Evolutionary conservation across 805 yeast genomes (phyloP).

Genomic region (Metschnikowia borealis): DNA sequence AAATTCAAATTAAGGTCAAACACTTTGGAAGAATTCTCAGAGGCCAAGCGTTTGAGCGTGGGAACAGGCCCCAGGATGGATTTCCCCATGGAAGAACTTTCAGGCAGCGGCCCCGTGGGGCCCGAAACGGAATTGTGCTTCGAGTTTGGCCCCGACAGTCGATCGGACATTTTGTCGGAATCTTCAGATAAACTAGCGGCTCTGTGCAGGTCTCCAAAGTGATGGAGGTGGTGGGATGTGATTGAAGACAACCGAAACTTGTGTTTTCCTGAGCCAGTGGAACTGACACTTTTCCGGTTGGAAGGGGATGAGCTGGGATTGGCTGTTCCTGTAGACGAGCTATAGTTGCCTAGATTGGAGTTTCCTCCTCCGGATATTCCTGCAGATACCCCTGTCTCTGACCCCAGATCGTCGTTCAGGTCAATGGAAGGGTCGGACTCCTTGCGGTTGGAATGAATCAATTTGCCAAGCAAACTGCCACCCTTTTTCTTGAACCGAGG

Average conservation of each 20-base stretch:
- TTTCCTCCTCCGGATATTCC: constrained; percentile 11
- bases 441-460: constrained; percentile 34
- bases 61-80: background rate
- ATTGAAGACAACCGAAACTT: constrained; percentile 37
- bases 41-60: background rate
- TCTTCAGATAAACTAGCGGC: constrained; percentile 13
- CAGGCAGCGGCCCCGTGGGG: constrained; percentile 8
- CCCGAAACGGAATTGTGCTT: constrained; percentile 14
- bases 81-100: background rate
- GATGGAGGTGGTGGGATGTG: constrained; percentile 24
- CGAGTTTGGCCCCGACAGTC: constrained; percentile 12
- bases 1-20: constrained; percentile 46
- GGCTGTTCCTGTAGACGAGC: constrained; percentile 9
- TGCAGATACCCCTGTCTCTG: background rate
- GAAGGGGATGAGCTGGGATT: background rate
- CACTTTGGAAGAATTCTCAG: constrained; percentile 10
- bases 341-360: constrained; percentile 11
- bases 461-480: constrained; percentile 35
- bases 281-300: constrained; percentile 12
- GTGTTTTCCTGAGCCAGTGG: constrained; percentile 23
- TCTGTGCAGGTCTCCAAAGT: constrained; percentile 11
- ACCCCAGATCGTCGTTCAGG: constrained; percentile 5
- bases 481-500: constrained; percentile 42
- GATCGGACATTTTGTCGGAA: constrained; percentile 9
- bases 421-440: constrained; percentile 22